Evolutionary conservation across 805 yeast species (phyloP), one percentile per base, ranked within the genome.

Genomic region (Starmerella cellae): DNA sequence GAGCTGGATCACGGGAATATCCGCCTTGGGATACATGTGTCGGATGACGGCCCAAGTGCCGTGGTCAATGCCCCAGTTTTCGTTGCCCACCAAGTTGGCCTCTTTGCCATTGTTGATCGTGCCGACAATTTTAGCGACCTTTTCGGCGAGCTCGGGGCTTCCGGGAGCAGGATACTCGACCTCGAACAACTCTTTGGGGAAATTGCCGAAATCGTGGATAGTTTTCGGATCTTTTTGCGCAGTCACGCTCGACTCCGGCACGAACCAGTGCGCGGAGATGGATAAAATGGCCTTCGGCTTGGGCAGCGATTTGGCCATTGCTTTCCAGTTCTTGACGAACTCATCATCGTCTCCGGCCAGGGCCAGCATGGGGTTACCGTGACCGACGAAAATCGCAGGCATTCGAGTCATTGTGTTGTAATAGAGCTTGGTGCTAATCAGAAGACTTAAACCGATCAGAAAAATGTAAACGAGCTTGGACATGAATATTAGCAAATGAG

Each of bases 1-100:
- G 11, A 64, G 55, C 48, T 65, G 68, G 14, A 65, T 54, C 23
- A 65, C 45, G 11, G 70, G 70, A 6, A 59, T 43, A 16, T 49
- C 47, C 2, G 52, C 51, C 10, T 48, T 41, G 16, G 56, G 56
- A 37, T 50, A 53, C 56, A 53, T 53, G 38, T 46, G 42, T 35
- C 31, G 37, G 26, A 53, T 40, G 17, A 52, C 48, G 4, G 50
- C 23, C 55, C 55, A 52, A 2, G 53, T 43, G 3, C 55, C 55
- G 38, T 52, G 55, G 37, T 52, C 55, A 5, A 52, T 39, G 14
- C 55, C 55, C 55, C 55, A 52, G 14, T 30, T 18, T 4, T 41
- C 28, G 19, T 13, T 13, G 24, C 37, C 45, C n/a, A n/a, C n/a
- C 11, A 45, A 35, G 10, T 17, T 11, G 11, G 40, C 42, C 9